Evolutionary conservation across 192 early-diverging fungal species (phyloP), one percentile per base, ranked within the genome.

Genomic region (Dissophora globulifera): DNA sequence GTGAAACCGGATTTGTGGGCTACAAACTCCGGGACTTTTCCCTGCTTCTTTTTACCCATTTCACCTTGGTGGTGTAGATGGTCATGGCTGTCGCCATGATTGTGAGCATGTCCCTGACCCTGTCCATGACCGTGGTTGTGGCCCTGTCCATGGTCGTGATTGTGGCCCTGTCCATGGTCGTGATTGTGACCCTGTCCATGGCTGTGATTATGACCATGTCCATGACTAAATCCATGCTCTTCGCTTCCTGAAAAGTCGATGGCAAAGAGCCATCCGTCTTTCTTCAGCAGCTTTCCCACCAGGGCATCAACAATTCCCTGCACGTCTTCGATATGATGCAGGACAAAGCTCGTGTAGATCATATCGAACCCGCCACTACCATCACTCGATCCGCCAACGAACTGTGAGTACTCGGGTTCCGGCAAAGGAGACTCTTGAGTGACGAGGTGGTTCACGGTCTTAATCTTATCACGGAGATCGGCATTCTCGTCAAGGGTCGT

Each of bases 261-360:
- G 9, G 58, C 29, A 38, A 72, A 58, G 15, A 72, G 15, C 69
- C 69, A 72, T 15, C 69, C 69, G 20, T 50, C 61, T 9, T 51
- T 40, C 60, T 62, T 63, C 26, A 72, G 40, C 17, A 72, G 23
- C 42, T 72, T 72, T 31, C 45, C 11, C 2, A 27, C 53, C 10
- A 72, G 5, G 2, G 60, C 51, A 19, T 63, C 23, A 15, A 58
- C 22, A 9, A 56, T 33, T 4, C 54, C 47, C 20, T 72, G 45
- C 7, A 52, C 48, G 25, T 72, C 69, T 9, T 72, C 60, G 41
- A 72, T 72, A 72, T 72, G 69, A 42, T 72, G 69, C 69, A 72
- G 29, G 3, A 72, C 69, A 58, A 43, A 72, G 47, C 55, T 62
- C 9, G 60, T 50, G 22, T 49, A 72, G 0, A 63, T 50, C 33